Evolutionary conservation across 805 yeast genomes (phyloP).

Genomic region (Metschnikowia lunata): DNA sequence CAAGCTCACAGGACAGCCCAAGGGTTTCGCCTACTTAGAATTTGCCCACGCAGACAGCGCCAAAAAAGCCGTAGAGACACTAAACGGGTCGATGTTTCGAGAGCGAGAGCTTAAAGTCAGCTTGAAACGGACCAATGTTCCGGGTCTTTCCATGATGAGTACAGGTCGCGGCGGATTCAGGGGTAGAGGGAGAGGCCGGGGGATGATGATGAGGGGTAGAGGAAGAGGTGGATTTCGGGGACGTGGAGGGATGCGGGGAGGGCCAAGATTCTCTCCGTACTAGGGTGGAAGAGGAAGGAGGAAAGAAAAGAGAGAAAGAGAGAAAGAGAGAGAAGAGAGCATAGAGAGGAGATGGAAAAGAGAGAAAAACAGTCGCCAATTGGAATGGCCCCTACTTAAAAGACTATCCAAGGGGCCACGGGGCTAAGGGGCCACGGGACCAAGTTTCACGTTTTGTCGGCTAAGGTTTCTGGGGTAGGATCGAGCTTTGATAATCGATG

Average conservation of each 20-base stretch:
- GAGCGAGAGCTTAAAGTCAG: constrained; percentile 70
- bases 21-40: constrained; percentile 85
- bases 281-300: not conserved
- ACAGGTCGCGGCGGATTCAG: constrained; percentile 38
- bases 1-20: constrained; percentile 73
- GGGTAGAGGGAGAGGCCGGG: constrained; percentile 19
- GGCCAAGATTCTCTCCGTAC: constrained; percentile 11
- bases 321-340: too few species aligned
- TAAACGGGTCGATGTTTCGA: constrained; percentile 62
- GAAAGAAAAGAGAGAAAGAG: too few species aligned
- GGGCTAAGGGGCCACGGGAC: too few species aligned
- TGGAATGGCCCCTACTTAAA: too few species aligned
- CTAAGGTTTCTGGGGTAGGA: too few species aligned
- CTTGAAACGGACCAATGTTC: constrained; percentile 78
- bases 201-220: constrained; percentile 6
- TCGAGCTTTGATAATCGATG: too few species aligned
- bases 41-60: constrained; percentile 67
- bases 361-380: too few species aligned
- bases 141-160: constrained; percentile 46
- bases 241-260: constrained; percentile 11
- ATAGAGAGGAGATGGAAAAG: too few species aligned
- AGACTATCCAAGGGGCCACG: too few species aligned
- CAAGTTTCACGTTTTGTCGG: too few species aligned
- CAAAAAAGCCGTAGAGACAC: constrained; percentile 52
- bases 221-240: constrained; percentile 13